Conservation (phyloP, 176 grass and related monocot genomes). For the Oryza glumipatula region DNA sequence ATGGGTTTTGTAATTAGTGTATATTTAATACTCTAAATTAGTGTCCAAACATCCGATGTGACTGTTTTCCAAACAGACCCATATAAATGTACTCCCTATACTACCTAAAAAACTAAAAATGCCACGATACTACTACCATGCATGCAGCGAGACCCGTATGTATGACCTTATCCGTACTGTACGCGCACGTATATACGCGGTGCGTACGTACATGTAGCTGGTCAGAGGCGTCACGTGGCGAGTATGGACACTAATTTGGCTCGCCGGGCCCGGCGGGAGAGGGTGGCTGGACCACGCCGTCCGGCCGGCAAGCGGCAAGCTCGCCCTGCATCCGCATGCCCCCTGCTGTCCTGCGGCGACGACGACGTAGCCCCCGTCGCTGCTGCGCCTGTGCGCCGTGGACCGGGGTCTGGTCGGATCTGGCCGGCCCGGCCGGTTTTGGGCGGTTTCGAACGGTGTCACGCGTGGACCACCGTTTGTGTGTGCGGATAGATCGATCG, state of each 20-base stretch:
- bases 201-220: neutral
- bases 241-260: neutral
- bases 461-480: neutral
- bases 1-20: too few relatives aligned
- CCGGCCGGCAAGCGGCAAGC: neutral
- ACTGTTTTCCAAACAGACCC: too few relatives aligned
- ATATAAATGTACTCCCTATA: neutral
- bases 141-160: neutral
- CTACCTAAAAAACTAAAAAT: neutral
- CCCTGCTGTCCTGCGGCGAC: slow-evolving; percentile 35
- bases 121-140: neutral
- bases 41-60: too few relatives aligned
- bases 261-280: neutral
- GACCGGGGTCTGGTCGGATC: slow-evolving; percentile 69
- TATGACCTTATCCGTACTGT: neutral
- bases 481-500: neutral
- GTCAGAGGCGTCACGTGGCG: slow-evolving; percentile 33
- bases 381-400: slow-evolving; percentile 49
- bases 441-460: slow-evolving; percentile 5
- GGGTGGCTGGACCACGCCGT: slow-evolving; percentile 38
- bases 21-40: too few relatives aligned
- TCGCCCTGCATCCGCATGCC: slow-evolving; percentile 18
- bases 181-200: neutral
- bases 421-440: slow-evolving; percentile 42
- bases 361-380: slow-evolving; percentile 41